Percentiles rank a stretch among this genome's conserved stretches.
Evolutionary conservation across 768 basidiomycete species (phyloP).

Genomic region (Filobasidium wieringae): DNA sequence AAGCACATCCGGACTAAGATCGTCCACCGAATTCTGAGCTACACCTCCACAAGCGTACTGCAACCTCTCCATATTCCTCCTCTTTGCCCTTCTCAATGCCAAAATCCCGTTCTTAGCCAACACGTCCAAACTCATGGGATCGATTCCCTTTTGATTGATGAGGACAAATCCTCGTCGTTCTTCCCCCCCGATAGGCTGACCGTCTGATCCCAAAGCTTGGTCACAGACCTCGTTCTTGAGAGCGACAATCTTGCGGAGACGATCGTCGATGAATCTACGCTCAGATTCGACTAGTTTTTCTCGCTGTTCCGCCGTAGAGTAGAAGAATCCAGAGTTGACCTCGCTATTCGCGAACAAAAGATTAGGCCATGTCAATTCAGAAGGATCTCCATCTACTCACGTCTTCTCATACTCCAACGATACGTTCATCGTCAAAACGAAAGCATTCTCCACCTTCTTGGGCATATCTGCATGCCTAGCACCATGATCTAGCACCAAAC

Average conservation of each 20-base stretch:
- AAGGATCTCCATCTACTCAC: conserved; percentile 47
- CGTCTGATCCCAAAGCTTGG: conserved; percentile 50
- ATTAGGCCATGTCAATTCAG: background rate
- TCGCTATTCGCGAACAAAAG: conserved; percentile 48
- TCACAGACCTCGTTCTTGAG: conserved; percentile 95
- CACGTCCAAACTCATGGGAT: conserved; percentile 89
- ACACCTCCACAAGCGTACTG: conserved; percentile 89
- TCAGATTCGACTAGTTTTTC: conserved; percentile 98
- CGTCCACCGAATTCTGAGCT: conserved; percentile 96
- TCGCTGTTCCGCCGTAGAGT: conserved; percentile 93
- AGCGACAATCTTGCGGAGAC: conserved; percentile 89
- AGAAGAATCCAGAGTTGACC: conserved; percentile 99
- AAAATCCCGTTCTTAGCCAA: conserved; percentile 93
- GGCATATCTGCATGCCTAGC: conserved; percentile 99
- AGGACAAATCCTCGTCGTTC: conserved; percentile 72
- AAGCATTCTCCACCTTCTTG: conserved; percentile 92
- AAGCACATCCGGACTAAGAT: conserved; percentile 76
- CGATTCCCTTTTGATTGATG: conserved; percentile 98
- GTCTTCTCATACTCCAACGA: conserved; percentile 99
- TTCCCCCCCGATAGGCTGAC: conserved; percentile 13
- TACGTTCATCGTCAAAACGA: conserved; percentile 88
- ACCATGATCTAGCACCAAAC: conserved; percentile 93
- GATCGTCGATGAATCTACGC: conserved; percentile 80
- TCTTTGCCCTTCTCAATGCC: conserved; percentile 85
- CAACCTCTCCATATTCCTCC: conserved; percentile 99